Base-by-base conservation (phyloP, 495 filamentous ascomycete genomes). In the Talaromyces nanjingensis region DNA sequence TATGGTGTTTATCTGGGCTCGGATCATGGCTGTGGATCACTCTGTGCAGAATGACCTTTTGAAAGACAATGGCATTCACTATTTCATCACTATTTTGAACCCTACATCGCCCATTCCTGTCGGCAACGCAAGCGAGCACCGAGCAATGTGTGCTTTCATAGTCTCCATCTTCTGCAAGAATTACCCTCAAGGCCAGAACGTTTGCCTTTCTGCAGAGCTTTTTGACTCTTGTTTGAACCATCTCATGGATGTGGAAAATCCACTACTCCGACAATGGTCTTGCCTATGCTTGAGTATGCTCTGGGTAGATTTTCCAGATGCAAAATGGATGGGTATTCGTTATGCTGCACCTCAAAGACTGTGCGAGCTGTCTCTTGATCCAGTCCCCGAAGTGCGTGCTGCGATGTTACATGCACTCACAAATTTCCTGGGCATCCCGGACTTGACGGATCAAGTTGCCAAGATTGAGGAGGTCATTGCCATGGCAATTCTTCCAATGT, bases 1-100 rank as follows among this genome's bases (percentile, higher is more conserved):
- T 27, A 97, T 99, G 93, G 92, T 99, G 20, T 99, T 98, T 75
- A 99, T 99, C 65, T 99, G 94, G 94, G 92, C 96, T 11, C 85
- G 94, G 59, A 93, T 99, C 42, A 87, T 99, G 66, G 94, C 94
- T 45, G 96, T 99, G 20, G 94, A 98, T 67, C 85, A 92, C 64
- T 89, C 89, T 9, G 96, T 94, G 69, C 94, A 99, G 72, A 84
- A 85, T 45, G 94, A 98, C 72, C 78, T 99, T 3, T 82, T 99
- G 63, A 97, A 97, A 74, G 94, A 99, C 70, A 96, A 91, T 68
- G 93, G 94, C 2, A 98, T 96, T 69, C 90, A 90, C 64, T 99
- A 99, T 72, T 99, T 99, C 73, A 89, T 94, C 45, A 85, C 84
- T 37, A 96, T 98, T 53, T 82, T 99, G 49, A 91, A 91, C 66